phyloP scores from a whole-genome alignment of 2,329 filamentous ascomycete genomes.

The Pyrenophora graminea region DNA sequence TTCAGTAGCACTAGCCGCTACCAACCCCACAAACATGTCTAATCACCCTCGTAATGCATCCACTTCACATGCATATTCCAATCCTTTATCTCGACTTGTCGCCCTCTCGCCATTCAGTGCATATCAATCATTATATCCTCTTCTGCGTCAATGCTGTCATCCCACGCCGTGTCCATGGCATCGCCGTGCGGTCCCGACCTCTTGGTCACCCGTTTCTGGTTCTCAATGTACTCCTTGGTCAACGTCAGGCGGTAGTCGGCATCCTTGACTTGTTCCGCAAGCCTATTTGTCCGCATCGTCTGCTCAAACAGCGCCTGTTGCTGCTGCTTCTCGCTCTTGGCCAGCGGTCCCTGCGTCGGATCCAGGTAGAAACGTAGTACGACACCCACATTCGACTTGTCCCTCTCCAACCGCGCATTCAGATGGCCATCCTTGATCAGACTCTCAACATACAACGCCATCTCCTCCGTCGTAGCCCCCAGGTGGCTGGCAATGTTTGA shows the following conservation, averaged over 20 bases:
- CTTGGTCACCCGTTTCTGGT: conserved; percentile 54
- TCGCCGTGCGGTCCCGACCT: conserved; percentile 41
- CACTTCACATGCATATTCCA: background rate
- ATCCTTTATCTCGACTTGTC: background rate
- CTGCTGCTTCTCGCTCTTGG: conserved; percentile 48
- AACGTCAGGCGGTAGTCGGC: conserved; percentile 61
- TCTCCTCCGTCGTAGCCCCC: conserved; percentile 55
- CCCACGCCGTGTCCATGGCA: conserved; percentile 45
- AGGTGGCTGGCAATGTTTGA: conserved; percentile 58
- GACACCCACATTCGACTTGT: conserved; percentile 45
- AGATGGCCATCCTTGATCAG: conserved; percentile 58
- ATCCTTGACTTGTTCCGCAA: conserved; percentile 58
- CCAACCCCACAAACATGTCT: background rate
- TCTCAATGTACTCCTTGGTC: conserved; percentile 63
- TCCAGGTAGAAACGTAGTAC: conserved; percentile 60
- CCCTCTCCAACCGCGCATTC: conserved; percentile 54
- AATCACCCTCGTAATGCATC: background rate
- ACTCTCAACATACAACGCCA: conserved; percentile 58
- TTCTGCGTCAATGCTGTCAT: conserved; percentile 39
- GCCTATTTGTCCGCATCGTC: conserved; percentile 54
- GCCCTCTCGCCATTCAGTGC: conserved; percentile 21
- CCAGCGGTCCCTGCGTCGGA: conserved; percentile 42
- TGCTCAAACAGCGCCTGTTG: conserved; percentile 54
- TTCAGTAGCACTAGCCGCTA: background rate
- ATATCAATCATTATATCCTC: conserved; percentile 48